Base-by-base conservation (phyloP, 139 green algal genomes). In the Chlamydomonas sp. region DNA sequence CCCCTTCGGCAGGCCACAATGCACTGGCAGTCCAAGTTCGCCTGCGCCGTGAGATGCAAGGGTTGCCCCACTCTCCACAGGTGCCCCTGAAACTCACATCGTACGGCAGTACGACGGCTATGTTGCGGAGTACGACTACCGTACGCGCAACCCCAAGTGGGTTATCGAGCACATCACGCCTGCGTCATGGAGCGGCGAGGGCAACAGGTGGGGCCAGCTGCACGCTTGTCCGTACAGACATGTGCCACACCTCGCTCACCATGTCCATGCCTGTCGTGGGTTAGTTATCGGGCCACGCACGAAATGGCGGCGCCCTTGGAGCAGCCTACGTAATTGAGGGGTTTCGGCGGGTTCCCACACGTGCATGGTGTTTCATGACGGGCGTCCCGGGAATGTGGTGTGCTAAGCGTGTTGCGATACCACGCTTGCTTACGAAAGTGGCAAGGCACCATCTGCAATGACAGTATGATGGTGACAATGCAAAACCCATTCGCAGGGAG, bases 141-240 rank as follows among this genome's bases (percentile, higher is more conserved):
- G 93, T 8, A 95, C 92, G 9, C 89, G 96, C 16, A 98, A 97
- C 72, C 95, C 97, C 5, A 90, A 90, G 14, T 99, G 95, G 95
- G 95, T 97, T 8, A 66, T 95, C 7, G 95, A 97, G 87, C 88
- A 96, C 84, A 78, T 97, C n/a, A 96, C 90, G 0, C 89, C 84
- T 9, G 90, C 90, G 4, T 80, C 66, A 14, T 84, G 88, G 4
- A 88, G 77, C 14, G 94, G 92, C 0, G 77, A 90, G 0, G 95
- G 89, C 31, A 92, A 84, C 79, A 85, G 95, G 89, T 94, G 80
- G 0, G 88, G 7, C 10, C 73, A 6, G 17, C 16, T 68, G 73
- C 17, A 57, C 17, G 57, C 17, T 60, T 16, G 18, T 49, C 31
- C 73, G 18, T 78, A 20, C 17, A 69, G 14, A 60, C 20, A 60